Percentiles rank a stretch among this genome's conserved stretches.
These are phyloP conservation scores for Leucocoprinus leucothites DNA, from an alignment of 768 basidiomycete genomes.

Conservation along the genomic window DNA sequence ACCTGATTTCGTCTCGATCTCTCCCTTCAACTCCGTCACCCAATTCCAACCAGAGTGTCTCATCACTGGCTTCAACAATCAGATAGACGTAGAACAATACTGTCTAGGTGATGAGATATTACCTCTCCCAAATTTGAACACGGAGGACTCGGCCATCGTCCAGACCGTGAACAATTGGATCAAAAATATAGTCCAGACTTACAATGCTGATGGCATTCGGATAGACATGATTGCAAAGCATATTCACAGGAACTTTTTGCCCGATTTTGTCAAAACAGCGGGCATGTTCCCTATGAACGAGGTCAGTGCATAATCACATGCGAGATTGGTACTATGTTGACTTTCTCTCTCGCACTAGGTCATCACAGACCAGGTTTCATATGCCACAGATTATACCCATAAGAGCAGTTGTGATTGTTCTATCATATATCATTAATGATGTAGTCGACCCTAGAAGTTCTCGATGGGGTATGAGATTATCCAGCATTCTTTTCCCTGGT, in stretches of 20 bases:
- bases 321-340: background rate
- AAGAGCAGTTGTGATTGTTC: background rate
- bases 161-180: slow-evolving; percentile 61
- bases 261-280: slow-evolving; percentile 53
- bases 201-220: slow-evolving; percentile 65
- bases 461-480: slow-evolving; percentile 61
- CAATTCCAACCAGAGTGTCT: slow-evolving; percentile 65
- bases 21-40: slow-evolving; percentile 24
- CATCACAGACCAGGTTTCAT: slow-evolving; percentile 17
- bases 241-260: slow-evolving; percentile 66
- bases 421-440: background rate
- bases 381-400: slow-evolving; percentile 40
- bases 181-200: slow-evolving; percentile 48
- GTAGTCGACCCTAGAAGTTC: slow-evolving; percentile 28
- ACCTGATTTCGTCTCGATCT: slow-evolving; percentile 26
- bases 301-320: slow-evolving; percentile 30
- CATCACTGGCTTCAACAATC: slow-evolving; percentile 58
- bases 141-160: slow-evolving; percentile 55
- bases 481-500: slow-evolving; percentile 52
- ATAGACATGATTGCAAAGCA: slow-evolving; percentile 64
- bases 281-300: slow-evolving; percentile 76
- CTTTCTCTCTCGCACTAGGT: slow-evolving; percentile 14
- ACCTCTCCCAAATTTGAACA: slow-evolving; percentile 71
- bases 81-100: slow-evolving; percentile 59
- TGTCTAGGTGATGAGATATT: slow-evolving; percentile 71